These are phyloP conservation scores for Spinacia oleracea DNA, from an alignment of 179 eudicot genomes.

Conservation along the genomic window DNA sequence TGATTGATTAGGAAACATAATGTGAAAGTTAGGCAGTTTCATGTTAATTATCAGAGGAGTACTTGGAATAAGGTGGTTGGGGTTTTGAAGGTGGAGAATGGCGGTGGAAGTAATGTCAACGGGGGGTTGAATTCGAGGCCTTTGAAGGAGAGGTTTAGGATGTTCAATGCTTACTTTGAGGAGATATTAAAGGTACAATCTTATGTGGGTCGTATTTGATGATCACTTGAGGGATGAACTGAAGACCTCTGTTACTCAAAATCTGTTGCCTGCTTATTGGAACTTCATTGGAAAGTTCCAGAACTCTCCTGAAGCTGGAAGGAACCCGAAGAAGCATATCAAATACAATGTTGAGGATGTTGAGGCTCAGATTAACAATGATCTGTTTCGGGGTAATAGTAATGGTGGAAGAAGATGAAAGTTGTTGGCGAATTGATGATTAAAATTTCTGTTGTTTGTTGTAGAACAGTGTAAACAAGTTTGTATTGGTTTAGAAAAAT, in stretches of 20 bases:
- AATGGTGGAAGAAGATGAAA: conserved; percentile 59
- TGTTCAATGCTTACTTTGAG: conserved; percentile 67
- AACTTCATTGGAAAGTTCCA: conserved; percentile 67
- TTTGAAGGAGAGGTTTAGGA: conserved; percentile 76
- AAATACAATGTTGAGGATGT: conserved; percentile 71
- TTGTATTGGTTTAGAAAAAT: conserved; percentile 15
- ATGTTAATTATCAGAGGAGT: conserved; percentile 67
- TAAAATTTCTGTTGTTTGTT: conserved; percentile 10
- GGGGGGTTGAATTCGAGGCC: conserved; percentile 34
- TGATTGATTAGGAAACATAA: conserved; percentile 74
- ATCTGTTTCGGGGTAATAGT: conserved; percentile 64
- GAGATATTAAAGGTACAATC: conserved; percentile 68
- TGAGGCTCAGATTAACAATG: conserved; percentile 58
- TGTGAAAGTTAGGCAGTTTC: conserved; percentile 65
- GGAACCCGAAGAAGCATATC: conserved; percentile 67
- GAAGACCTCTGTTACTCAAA: conserved; percentile 49
- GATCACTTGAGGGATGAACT: conserved; percentile 69
- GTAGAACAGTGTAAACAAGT: conserved; percentile 35
- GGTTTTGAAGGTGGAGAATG: conserved; percentile 62
- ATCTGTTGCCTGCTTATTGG: conserved; percentile 64
- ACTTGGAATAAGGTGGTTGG: conserved; percentile 80
- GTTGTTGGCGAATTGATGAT: conserved; percentile 4
- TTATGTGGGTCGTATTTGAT: conserved; percentile 70
- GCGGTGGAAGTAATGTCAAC: conserved; percentile 22
- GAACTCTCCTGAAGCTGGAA: conserved; percentile 57